These are phyloP conservation scores for Striga asiatica DNA, from an alignment of 257 asterid genomes.

Conservation along the genomic window DNA sequence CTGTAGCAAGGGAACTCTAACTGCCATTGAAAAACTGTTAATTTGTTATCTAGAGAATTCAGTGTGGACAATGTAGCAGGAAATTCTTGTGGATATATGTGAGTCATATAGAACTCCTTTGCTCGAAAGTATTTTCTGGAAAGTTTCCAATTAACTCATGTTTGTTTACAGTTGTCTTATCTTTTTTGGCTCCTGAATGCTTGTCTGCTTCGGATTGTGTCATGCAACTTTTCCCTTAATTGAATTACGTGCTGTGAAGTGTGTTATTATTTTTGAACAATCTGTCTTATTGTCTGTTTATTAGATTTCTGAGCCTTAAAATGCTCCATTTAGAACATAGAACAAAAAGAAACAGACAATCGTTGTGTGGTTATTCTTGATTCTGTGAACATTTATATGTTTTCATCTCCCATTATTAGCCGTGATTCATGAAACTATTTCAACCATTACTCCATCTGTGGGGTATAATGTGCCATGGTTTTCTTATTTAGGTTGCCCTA, in stretches of 20 bases:
- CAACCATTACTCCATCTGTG: background rate
- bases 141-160: background rate
- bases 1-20: background rate
- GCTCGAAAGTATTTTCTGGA: background rate
- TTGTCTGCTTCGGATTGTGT: background rate
- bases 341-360: background rate
- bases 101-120: background rate
- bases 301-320: background rate
- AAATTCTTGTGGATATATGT: background rate
- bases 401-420: constrained; percentile 8
- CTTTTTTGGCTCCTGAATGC: background rate
- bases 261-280: background rate
- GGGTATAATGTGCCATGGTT: constrained; percentile 4
- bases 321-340: background rate
- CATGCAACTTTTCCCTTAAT: background rate
- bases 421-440: constrained; percentile 5
- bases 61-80: background rate
- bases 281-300: constrained; percentile 10
- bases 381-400: background rate
- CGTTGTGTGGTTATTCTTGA: background rate
- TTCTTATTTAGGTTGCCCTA: constrained; percentile 61
- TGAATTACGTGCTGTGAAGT: background rate
- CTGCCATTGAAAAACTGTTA: background rate
- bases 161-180: background rate
- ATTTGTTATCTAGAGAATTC: background rate